Conservation (phyloP, 352 stramenopile genomes). For the Pythium coloratum region DNA sequence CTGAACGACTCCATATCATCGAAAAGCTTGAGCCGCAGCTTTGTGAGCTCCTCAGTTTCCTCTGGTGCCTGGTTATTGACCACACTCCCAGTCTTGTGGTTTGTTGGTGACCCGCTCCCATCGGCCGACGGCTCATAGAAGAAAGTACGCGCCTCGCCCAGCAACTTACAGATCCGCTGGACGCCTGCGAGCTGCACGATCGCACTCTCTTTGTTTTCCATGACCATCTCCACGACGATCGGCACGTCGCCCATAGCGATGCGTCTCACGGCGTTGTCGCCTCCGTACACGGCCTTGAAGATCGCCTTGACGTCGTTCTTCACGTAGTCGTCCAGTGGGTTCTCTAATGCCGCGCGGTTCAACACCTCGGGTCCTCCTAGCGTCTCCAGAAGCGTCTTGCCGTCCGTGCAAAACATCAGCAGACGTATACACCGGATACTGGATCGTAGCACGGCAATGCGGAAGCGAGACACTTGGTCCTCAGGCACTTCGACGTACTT, state of each 20-base stretch:
- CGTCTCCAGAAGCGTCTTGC: constrained; percentile 44
- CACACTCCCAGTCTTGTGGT: background rate
- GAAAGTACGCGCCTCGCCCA: constrained; percentile 34
- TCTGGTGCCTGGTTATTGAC: background rate
- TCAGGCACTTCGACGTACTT: constrained; percentile 42
- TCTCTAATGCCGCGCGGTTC: constrained; percentile 53
- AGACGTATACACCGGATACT: constrained; percentile 62
- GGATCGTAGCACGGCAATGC: constrained; percentile 50
- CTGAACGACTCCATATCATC: constrained; percentile 43
- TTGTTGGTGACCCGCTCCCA: background rate
- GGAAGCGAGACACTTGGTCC: constrained; percentile 53
- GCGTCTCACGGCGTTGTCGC: constrained; percentile 64
- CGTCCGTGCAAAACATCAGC: constrained; percentile 59
- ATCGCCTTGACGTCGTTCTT: constrained; percentile 77
- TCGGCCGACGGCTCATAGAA: constrained; percentile 24
- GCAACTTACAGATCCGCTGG: constrained; percentile 50
- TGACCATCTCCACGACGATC: constrained; percentile 62
- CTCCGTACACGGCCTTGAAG: constrained; percentile 64
- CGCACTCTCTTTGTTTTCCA: constrained; percentile 54
- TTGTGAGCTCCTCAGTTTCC: constrained; percentile 1
- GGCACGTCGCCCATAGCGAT: constrained; percentile 58
- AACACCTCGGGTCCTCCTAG: constrained; percentile 41
- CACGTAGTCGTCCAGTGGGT: constrained; percentile 71
- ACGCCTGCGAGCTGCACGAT: constrained; percentile 62
- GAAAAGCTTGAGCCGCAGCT: constrained; percentile 33